phyloP scores from a whole-genome alignment of 1,284 basidiomycete genomes.

The Cutaneotrichosporon dermatis region DNA sequence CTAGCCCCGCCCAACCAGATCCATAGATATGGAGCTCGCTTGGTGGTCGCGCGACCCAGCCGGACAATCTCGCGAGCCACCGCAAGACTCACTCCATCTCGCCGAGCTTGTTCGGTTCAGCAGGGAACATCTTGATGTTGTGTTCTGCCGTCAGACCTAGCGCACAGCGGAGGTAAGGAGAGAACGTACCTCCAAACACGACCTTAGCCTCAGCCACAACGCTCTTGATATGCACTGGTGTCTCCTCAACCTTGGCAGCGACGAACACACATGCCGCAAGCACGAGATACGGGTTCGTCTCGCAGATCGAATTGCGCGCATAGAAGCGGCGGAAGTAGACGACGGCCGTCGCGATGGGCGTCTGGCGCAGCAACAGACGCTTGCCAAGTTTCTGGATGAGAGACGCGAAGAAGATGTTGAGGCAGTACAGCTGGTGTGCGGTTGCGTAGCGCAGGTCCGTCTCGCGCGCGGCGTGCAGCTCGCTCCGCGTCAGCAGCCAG shows the following conservation, averaged over 20 bases:
- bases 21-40: too few species aligned
- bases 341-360: conserved; percentile 86
- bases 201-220: conserved; percentile 77
- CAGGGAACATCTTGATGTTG: conserved; percentile 68
- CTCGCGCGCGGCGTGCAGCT: conserved; percentile 64
- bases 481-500: conserved; percentile 79
- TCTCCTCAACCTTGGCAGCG: conserved; percentile 94
- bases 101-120: conserved; percentile 84
- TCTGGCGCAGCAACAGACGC: conserved; percentile 74
- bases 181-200: conserved; percentile 68
- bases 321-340: conserved; percentile 95
- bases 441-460: conserved; percentile 73
- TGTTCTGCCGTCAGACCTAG: conserved; percentile 52
- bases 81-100: conserved; percentile 69
- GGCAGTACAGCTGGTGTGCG: conserved; percentile 67
- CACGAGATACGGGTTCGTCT: conserved; percentile 89
- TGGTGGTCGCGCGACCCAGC: too few species aligned
- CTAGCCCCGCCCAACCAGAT: too few species aligned
- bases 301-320: conserved; percentile 85
- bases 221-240: conserved; percentile 88
- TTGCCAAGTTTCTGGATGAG: conserved; percentile 82
- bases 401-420: conserved; percentile 79
- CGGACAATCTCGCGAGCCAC: neutral
- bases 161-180: neutral
- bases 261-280: conserved; percentile 91